phyloP scores from a whole-genome alignment of 106 monocot genomes.

The Acorus calamus region DNA sequence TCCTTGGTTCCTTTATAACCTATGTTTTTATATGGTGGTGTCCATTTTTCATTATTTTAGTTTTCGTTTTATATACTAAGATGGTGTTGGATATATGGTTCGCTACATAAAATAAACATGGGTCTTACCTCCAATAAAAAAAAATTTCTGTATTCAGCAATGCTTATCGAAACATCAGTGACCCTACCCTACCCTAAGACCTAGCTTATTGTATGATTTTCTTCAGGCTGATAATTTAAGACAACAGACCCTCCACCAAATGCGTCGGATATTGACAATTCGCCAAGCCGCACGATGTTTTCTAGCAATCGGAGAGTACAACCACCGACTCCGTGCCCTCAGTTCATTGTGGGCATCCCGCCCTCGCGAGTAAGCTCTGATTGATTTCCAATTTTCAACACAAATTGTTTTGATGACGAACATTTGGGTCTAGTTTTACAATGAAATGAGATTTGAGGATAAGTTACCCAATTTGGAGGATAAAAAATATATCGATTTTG shows the following conservation, averaged over 20 bases:
- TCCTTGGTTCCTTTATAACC: too few relatives aligned
- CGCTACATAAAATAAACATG: too few relatives aligned
- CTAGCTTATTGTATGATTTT: background rate
- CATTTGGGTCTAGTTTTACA: background rate
- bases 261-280: conserved; percentile 55
- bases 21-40: too few relatives aligned
- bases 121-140: too few relatives aligned
- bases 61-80: too few relatives aligned
- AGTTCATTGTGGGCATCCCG: conserved; percentile 87
- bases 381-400: background rate
- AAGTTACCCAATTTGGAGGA: background rate
- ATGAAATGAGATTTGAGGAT: background rate
- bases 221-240: conserved; percentile 82
- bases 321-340: conserved; percentile 63
- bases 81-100: too few relatives aligned
- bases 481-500: too few relatives aligned
- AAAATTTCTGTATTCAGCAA: background rate
- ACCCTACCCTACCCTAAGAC: too few relatives aligned
- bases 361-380: conserved; percentile 62
- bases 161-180: too few relatives aligned
- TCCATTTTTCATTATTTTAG: too few relatives aligned
- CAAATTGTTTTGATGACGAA: background rate
- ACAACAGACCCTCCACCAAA: conserved; percentile 76
- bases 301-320: conserved; percentile 72
- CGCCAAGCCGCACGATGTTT: conserved; percentile 80